Evolutionary conservation across 345 rosid species (phyloP).

Genomic region (Camelina laxa): DNA sequence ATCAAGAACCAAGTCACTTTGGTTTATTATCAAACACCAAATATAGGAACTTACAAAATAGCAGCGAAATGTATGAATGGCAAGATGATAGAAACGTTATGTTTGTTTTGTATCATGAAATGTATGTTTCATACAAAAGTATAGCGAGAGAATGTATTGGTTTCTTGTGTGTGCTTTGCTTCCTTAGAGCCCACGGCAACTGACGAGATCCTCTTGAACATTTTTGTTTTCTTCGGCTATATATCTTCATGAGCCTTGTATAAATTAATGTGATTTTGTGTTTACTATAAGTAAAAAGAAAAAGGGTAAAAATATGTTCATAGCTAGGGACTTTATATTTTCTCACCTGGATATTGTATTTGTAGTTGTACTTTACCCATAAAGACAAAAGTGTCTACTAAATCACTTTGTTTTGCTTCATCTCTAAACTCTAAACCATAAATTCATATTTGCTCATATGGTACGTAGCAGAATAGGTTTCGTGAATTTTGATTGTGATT

Average conservation of each 20-base stretch:
- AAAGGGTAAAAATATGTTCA: too few relatives aligned
- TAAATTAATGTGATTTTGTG: neutral
- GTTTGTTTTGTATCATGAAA: slow-evolving; percentile 5
- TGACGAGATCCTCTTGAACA: slow-evolving; percentile 17
- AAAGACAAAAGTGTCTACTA: too few relatives aligned
- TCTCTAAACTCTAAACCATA: too few relatives aligned
- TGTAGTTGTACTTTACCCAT: too few relatives aligned
- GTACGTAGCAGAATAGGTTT: too few relatives aligned
- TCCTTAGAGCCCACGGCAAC: slow-evolving; percentile 25
- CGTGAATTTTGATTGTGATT: too few relatives aligned
- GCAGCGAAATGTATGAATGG: slow-evolving; percentile 1
- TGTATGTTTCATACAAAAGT: slow-evolving; percentile 29
- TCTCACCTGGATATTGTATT: too few relatives aligned
- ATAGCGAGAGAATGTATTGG: slow-evolving; percentile 28
- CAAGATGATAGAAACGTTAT: slow-evolving; percentile 19
- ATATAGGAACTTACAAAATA: slow-evolving; percentile 10
- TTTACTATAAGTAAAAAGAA: too few relatives aligned
- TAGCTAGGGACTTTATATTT: too few relatives aligned
- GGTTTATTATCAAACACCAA: slow-evolving; percentile 21
- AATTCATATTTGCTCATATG: too few relatives aligned
- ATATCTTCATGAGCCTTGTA: neutral
- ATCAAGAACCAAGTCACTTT: slow-evolving; percentile 18
- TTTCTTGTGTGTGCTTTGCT: slow-evolving; percentile 18
- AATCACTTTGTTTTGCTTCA: too few relatives aligned
- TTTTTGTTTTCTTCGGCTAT: neutral